Evolutionary conservation across 2,329 filamentous ascomycete genomes (phyloP), one percentile per base, ranked within the genome.

Genomic region (Phyllosticta citrichinensis): DNA sequence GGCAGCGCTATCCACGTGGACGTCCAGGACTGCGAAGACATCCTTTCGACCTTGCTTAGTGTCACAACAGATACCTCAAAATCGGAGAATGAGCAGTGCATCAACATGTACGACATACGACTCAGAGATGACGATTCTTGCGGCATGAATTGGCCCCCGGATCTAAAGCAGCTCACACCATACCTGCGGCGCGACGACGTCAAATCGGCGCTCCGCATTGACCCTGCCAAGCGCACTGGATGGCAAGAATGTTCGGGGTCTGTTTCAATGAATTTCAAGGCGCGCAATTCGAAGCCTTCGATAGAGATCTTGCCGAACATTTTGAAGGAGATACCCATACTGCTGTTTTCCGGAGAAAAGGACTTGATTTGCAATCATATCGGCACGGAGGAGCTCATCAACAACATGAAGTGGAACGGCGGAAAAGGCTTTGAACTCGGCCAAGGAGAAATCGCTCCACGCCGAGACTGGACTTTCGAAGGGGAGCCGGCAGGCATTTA

Each of bases 351-450:
- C 2, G 94, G 94, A 58, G 89, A 92, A 63, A 86, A 96, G 68
- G 94, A 99, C 72, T 78, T 97, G 24, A 97, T 99, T 67, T 99
- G 94, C 82, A 99, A 99, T 73, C 91, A 99, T 71, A 77, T 97
- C 30, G 94, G 94, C 62, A 99, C 94, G 0, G 94, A 99, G 72
- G 83, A 88, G 27, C 75, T 99, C 66, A 96, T 99, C 70, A 85
- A 87, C 73, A 92, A 91, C 69, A 86, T 99, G 84, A 78, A 87
- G 66, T 99, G 92, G 91, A 94, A 91, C 67, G 91, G 88, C 57
- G 93, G 86, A 61, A 93, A 88, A 66, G 95, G 94, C 3, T 97
- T 99, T 69, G 92, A 97, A 74, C 78, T 88, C 2, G 87, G 88
- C 0, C 88, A 91, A 0, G 93, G 92, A 14, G 91, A 89, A 60